Base-by-base conservation (phyloP, 2,329 filamentous ascomycete genomes). In the Hypoxylon sp. region DNA sequence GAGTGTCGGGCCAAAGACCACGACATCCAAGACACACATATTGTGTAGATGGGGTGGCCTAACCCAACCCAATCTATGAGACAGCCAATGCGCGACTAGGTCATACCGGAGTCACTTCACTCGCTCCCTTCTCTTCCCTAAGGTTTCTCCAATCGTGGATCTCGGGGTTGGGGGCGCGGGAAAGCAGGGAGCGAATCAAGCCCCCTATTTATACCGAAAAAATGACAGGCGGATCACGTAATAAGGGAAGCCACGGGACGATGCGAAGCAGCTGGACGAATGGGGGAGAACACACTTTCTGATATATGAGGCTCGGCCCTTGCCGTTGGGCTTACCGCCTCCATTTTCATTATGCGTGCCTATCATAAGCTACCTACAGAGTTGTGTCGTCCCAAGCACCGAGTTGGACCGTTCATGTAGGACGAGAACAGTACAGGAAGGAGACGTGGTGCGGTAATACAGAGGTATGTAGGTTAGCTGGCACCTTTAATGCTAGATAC, bases 121-220 rank as follows among this genome's bases (percentile, higher is more conserved):
- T 14, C 22, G 10, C 14, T 29, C 13, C 29, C 29, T 44, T 19
- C n/a, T 5, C 29, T 22, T 22, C 54, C 26, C 29, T 33, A 22
- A 22, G 19, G 19, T 22, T 37, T 48, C 9, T 31, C 59, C 29
- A 8, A 46, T 17, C 24, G 47, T 50, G 24, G 10, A 17, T 50
- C 14, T 50, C 22, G 26, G 29, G 22, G 29, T 31, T 19, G 46
- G 31, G 29, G 31, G 46, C 35, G 48, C 24, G 22, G 63, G 26
- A 10, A 46, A 44, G 17, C 19, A 37, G n/a, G 19, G 24, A 35
- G 42, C 66, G 66, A 68, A 70, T 70, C 64, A 70, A 51, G 11
- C 5, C 22, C 46, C 60, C 67, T 57, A 39, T 55, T 19, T 48
- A 53, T 50, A 70, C 67, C 67, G 67, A 70, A 70, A 70, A 44